Base-by-base conservation (phyloP, 495 filamentous ascomycete species). In the Penicillium diatomitis region DNA sequence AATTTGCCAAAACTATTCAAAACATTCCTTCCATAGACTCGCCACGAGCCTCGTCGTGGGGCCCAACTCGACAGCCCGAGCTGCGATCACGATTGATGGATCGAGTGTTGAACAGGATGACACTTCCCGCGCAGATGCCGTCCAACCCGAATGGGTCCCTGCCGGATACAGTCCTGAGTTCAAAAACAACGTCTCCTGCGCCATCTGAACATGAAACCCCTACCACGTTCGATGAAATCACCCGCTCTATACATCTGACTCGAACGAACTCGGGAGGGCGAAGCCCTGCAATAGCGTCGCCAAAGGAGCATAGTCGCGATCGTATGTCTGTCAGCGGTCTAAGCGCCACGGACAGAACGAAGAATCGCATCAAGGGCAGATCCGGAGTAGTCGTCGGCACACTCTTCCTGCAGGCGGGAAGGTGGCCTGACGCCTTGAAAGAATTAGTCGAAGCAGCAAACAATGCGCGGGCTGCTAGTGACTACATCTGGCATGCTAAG, bases 401-500 rank as follows among this genome's bases (percentile, higher is more conserved):
- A 28, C 70, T 96, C 40, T 95, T 91, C 64, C 78, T 99, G 49
- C 80, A 86, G 57, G 86, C 88, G 52, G 92, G 92, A 32, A 77
- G 88, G 52, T 95, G 90, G 88, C 79, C 77, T 32, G 90, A 96
- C 71, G 90, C 94, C 11, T 57, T 97, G 31, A 88, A 82, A 61
- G 88, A 96, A 62, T 76, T 96, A 32, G 71, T 81, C 28, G 90
- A 96, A 46, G 85, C 84, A 41, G 88, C 85, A 6, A 78, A 80
- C 8, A 78, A 83, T 52, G 86, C 89, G 10, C 86, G 86, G 62
- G 81, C 80, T 33, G 81, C 83, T 54, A 90, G 86, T 62, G 92
- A 97, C 65, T 87, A 95, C 71, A 63, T 96, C 6, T 99, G 92
- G 92, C 88, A 97, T 73, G 92, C 85, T 8, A 99, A 97, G 68